phyloP scores from a whole-genome alignment of 2,329 filamentous ascomycete species.

The Claviceps paspali region DNA sequence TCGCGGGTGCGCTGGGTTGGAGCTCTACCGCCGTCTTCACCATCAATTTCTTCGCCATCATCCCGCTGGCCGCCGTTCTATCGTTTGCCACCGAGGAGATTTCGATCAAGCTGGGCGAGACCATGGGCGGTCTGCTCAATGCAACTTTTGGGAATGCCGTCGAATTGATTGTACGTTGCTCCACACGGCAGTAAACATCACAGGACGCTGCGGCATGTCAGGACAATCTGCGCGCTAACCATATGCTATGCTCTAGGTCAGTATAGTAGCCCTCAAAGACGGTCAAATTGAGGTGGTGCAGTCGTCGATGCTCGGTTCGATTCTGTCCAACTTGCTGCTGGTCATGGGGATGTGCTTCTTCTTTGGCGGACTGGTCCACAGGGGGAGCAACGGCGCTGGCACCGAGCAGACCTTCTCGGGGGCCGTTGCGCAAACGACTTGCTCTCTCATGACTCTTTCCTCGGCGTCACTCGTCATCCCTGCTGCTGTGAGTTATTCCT shows the following conservation, averaged over 20 bases:
- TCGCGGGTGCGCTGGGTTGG: slow-evolving; percentile 48
- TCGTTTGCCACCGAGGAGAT: slow-evolving; percentile 70
- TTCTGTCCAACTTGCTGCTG: slow-evolving; percentile 84
- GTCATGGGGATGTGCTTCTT: slow-evolving; percentile 73
- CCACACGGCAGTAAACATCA: background rate
- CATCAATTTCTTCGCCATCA: slow-evolving; percentile 69
- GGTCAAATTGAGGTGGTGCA: slow-evolving; percentile 93
- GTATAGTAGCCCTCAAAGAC: slow-evolving; percentile 74
- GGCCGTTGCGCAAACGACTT: slow-evolving; percentile 63
- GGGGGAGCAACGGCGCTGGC: slow-evolving; percentile 37
- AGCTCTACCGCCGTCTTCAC: slow-evolving; percentile 53
- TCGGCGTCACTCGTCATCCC: slow-evolving; percentile 68
- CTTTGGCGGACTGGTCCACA: slow-evolving; percentile 53
- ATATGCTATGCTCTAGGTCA: slow-evolving; percentile 42
- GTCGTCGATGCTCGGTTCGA: slow-evolving; percentile 90
- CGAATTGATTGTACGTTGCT: slow-evolving; percentile 50
- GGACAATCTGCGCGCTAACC: background rate
- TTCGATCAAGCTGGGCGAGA: slow-evolving; percentile 55
- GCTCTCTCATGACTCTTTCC: slow-evolving; percentile 59
- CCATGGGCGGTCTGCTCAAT: slow-evolving; percentile 58
- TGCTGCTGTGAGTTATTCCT: slow-evolving; percentile 36
- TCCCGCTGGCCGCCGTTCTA: slow-evolving; percentile 57
- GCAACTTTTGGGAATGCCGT: slow-evolving; percentile 70
- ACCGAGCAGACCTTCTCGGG: slow-evolving; percentile 59
- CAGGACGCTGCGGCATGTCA: too few relatives aligned